Base-by-base conservation (phyloP, 345 rosid genomes). In the Hirschfeldia incana region DNA sequence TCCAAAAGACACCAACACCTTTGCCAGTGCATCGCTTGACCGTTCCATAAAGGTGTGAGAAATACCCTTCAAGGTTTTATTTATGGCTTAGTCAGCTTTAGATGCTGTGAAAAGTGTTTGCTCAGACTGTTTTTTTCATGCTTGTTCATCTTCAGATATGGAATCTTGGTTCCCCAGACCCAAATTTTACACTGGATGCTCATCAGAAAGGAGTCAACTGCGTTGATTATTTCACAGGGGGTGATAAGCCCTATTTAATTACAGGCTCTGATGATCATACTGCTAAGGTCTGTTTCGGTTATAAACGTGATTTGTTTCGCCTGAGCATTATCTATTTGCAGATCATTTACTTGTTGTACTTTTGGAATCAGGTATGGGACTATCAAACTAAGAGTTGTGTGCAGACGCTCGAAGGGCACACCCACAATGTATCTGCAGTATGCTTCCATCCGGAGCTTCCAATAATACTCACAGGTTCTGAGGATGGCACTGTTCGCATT, bases 11-110 rank as follows among this genome's bases (percentile, higher is more conserved):
- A 89, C 92, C 51, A 89, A 93, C 80, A 93, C 98, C 58, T 96
- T 96, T 83, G 98, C 98, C 49, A 93, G 97, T 83, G 98, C 98
- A 49, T 96, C 98, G 29, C 97, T 93, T 82, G 99, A 96, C 88
- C 94, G 91, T 73, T 90, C 94, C 15, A 82, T 89, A 74, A 92
- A 96, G 97, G 98, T 95, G 70, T 11, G 29, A 32, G 30, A 64
- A 27, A 65, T 2, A 5, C 46, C 8, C 46, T 9, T 9, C 46
- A 39, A 39, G 1, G 27, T 59, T 69, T 51, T 68, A 71, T 46
- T 33, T 36, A 13, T 58, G 76, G 70, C 44, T 70, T 70, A 69
- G 12, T 13, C 11, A 16, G 58, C 13, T 8, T 0, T 39, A 39
- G 12, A 30, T 75, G 72, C 46, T 75, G 17, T 65, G 36, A 26